Conservation (phyloP, 352 stramenopile genomes). For the Pythium phragmitis region DNA sequence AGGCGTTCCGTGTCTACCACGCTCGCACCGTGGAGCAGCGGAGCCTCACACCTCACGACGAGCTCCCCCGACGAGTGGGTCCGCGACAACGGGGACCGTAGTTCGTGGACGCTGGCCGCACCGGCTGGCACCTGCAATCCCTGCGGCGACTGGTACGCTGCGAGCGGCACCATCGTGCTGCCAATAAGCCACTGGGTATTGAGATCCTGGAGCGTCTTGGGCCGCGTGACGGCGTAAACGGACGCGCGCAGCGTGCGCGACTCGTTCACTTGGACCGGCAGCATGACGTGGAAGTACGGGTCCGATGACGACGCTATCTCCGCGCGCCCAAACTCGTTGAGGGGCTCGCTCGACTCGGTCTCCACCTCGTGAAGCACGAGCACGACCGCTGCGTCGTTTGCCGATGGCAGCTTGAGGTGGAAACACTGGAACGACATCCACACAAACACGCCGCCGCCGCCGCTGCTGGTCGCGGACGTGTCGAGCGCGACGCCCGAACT, state of each 20-base stretch:
- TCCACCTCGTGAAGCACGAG: slow-evolving; percentile 69
- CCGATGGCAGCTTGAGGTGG: slow-evolving; percentile 69
- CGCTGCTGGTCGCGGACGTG: neutral
- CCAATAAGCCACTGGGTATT: slow-evolving; percentile 77
- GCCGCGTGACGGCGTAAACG: slow-evolving; percentile 67
- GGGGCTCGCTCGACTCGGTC: slow-evolving; percentile 33
- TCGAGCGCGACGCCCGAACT: slow-evolving; percentile 14
- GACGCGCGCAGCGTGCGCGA: slow-evolving; percentile 56
- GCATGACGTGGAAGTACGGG: slow-evolving; percentile 78
- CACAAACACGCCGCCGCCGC: slow-evolving; percentile 26
- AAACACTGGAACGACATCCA: slow-evolving; percentile 88
- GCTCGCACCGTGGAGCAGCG: slow-evolving; percentile 43
- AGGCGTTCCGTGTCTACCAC: slow-evolving; percentile 36
- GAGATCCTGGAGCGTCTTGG: slow-evolving; percentile 55
- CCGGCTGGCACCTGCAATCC: slow-evolving; percentile 29
- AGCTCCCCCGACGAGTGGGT: slow-evolving; percentile 67
- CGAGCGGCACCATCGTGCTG: slow-evolving; percentile 49
- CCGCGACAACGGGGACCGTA: slow-evolving; percentile 66
- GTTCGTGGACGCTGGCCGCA: slow-evolving; percentile 41
- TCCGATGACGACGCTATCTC: slow-evolving; percentile 71
- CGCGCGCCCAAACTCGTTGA: slow-evolving; percentile 68
- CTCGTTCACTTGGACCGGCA: slow-evolving; percentile 58
- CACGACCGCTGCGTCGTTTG: slow-evolving; percentile 52
- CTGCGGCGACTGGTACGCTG: slow-evolving; percentile 40
- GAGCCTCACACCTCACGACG: slow-evolving; percentile 75